Conservation (phyloP, 139 green algal species). For the Auxenochlorella pyrenoidosa region DNA sequence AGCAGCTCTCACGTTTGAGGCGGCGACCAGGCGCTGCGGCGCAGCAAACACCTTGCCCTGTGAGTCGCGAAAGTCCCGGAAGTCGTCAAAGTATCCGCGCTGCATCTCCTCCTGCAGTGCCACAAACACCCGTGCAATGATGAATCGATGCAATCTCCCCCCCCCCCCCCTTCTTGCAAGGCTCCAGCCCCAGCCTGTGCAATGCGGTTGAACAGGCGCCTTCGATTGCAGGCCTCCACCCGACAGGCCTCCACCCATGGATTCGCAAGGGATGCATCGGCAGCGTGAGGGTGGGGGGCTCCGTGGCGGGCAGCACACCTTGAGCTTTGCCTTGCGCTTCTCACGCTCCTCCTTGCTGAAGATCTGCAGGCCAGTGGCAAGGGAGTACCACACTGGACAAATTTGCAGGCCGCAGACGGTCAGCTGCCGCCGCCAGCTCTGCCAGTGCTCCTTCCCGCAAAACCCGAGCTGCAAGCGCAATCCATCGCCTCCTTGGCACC, state of each 20-base stretch:
- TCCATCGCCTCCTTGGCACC: not conserved
- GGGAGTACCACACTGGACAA: not conserved
- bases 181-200: too few species aligned
- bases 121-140: too few species aligned
- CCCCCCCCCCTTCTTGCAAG: too few species aligned
- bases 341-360: conserved; percentile 54
- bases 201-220: not conserved
- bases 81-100: conserved; percentile 68
- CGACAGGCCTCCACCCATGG: too few species aligned
- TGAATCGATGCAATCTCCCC: too few species aligned
- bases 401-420: not conserved
- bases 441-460: too few species aligned
- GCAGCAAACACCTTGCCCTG: conserved; percentile 55
- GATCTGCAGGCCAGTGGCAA: conserved; percentile 18
- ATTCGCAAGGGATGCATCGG: not conserved
- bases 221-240: too few species aligned
- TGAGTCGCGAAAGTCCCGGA: conserved; percentile 53
- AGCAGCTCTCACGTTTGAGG: not conserved
- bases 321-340: conserved; percentile 32
- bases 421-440: not conserved
- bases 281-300: not conserved
- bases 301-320: not conserved
- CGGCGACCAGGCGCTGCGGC: conserved; percentile 29
- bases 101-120: conserved; percentile 59
- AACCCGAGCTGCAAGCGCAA: not conserved